A percentile compares a stretch with the other conserved stretches of the same genome.
Evolutionary conservation across 495 filamentous ascomycete species (phyloP).

Genomic region (Baudoinia panamericana): DNA sequence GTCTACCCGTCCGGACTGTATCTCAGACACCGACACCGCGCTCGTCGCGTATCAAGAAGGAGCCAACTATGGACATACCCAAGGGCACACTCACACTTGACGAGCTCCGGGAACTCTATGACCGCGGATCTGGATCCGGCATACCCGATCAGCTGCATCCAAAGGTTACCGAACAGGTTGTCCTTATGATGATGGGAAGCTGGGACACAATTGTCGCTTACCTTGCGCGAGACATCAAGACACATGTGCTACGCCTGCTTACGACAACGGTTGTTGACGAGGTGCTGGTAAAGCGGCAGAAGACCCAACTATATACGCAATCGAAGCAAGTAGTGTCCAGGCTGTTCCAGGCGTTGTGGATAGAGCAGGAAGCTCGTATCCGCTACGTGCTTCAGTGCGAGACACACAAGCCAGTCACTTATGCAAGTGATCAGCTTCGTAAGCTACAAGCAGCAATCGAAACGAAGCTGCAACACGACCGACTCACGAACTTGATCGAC

Average conservation of each 20-base stretch:
- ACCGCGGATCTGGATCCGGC: slow-evolving; percentile 22
- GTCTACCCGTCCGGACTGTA: background rate
- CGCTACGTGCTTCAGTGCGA: slow-evolving; percentile 7
- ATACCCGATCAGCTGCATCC: slow-evolving; percentile 29
- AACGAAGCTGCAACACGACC: background rate
- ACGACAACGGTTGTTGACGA: slow-evolving; percentile 4
- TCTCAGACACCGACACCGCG: background rate
- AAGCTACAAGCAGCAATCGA: background rate
- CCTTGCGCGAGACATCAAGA: slow-evolving; percentile 7
- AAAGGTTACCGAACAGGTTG: slow-evolving; percentile 25
- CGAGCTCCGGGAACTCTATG: slow-evolving; percentile 26
- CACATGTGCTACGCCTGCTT: background rate
- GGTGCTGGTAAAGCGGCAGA: slow-evolving; percentile 6
- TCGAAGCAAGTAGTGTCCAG: too few species aligned
- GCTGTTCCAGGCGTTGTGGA: too few species aligned
- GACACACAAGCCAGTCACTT: slow-evolving; percentile 13
- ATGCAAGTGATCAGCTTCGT: background rate
- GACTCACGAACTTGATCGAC: background rate
- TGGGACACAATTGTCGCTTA: slow-evolving; percentile 11
- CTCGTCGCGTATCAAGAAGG: background rate
- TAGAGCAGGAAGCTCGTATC: slow-evolving; percentile 9
- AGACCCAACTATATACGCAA: slow-evolving; percentile 18
- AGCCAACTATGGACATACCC: background rate
- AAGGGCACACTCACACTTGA: slow-evolving; percentile 9
- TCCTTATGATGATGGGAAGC: slow-evolving; percentile 3